These are phyloP conservation scores for Barnettozyma sucrosica DNA, from an alignment of 805 yeast genomes.

Conservation along the genomic window DNA sequence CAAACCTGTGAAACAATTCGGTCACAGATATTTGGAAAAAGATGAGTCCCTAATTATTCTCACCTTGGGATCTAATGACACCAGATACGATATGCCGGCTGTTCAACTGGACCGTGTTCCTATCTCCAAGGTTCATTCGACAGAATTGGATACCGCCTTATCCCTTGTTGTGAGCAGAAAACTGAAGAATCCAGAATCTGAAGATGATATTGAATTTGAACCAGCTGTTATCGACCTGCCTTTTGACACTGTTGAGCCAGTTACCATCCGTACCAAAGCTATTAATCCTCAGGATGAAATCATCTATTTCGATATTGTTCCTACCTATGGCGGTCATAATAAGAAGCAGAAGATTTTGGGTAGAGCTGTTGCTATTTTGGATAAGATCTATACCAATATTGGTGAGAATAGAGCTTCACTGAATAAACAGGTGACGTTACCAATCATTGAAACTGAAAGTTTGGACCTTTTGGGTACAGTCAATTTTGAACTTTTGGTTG, in stretches of 20 bases:
- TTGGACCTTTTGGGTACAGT: conserved; percentile 74
- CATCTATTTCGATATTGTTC: conserved; percentile 79
- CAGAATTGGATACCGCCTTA: conserved; percentile 84
- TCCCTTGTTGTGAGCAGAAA: conserved; percentile 55
- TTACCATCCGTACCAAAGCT: conserved; percentile 58
- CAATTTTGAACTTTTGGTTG: conserved; percentile 66
- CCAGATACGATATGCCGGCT: conserved; percentile 51
- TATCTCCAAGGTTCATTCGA: conserved; percentile 64
- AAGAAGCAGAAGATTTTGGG: conserved; percentile 50
- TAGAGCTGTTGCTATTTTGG: conserved; percentile 73
- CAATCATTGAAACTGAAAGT: conserved; percentile 67
- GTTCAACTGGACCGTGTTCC: conserved; percentile 72
- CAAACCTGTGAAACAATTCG: conserved; percentile 74
- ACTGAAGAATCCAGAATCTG: not conserved
- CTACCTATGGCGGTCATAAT: conserved; percentile 62
- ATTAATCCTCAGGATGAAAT: conserved; percentile 46
- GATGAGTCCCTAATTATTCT: conserved; percentile 70
- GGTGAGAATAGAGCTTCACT: conserved; percentile 65
- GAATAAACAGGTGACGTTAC: conserved; percentile 59
- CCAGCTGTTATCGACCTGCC: conserved; percentile 74
- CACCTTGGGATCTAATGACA: conserved; percentile 83
- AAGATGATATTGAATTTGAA: conserved; percentile 39
- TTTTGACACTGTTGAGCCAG: conserved; percentile 69
- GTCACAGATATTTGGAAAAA: conserved; percentile 61
- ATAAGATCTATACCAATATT: conserved; percentile 55